Percentiles rank a stretch among this genome's conserved stretches.
These are phyloP conservation scores for Exophiala oligosperma DNA, from an alignment of 2,329 filamentous ascomycete genomes.

Conservation along the genomic window DNA sequence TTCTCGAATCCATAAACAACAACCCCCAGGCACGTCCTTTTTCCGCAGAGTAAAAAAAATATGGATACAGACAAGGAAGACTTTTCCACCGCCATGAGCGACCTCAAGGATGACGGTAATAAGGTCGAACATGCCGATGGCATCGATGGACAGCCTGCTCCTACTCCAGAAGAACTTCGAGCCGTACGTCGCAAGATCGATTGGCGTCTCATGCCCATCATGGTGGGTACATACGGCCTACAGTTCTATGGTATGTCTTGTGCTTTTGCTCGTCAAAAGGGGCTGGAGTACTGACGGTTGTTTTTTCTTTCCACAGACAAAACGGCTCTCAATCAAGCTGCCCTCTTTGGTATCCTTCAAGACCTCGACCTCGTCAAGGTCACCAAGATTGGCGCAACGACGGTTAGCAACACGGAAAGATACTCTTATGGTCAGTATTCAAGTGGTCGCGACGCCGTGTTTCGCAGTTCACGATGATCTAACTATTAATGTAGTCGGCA, in stretches of 20 bases:
- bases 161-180: neutral
- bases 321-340: no score
- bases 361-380: no score
- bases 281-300: no score
- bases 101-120: neutral
- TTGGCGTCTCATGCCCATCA: slow-evolving; percentile 50
- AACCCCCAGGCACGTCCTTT: neutral
- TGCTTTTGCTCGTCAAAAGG: no score
- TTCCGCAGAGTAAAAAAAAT: neutral
- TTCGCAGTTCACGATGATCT: neutral
- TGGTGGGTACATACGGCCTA: slow-evolving; percentile 51
- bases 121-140: neutral
- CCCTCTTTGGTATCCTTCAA: no score
- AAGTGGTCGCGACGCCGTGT: neutral
- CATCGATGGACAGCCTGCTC: neutral
- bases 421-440: neutral
- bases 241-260: slow-evolving; percentile 46
- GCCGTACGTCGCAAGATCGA: slow-evolving; percentile 36
- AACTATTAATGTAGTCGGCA: neutral
- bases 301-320: no score
- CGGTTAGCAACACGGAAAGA: neutral
- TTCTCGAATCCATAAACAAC: neutral
- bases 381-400: neutral
- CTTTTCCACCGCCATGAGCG: neutral
- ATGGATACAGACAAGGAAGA: neutral